Conservation (phyloP, 352 stramenopile species). For the Phytophthora pistaciae region DNA sequence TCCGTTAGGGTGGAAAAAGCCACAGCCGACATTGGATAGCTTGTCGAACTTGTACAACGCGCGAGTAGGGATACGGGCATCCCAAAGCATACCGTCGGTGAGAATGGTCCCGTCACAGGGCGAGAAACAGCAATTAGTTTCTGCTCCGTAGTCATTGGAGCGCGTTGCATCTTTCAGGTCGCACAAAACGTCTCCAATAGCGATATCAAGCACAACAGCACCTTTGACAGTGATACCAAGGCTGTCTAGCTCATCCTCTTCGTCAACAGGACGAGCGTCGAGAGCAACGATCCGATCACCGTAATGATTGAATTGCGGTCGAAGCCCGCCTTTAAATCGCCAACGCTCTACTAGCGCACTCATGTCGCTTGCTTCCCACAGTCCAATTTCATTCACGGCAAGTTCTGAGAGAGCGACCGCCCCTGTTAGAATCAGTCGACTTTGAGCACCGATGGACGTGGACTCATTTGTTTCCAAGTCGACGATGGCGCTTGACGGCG, state of each 20-base stretch:
- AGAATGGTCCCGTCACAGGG: constrained; percentile 78
- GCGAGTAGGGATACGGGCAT: constrained; percentile 71
- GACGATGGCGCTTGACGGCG: constrained; percentile 71
- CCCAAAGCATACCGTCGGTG: constrained; percentile 86
- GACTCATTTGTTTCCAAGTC: constrained; percentile 77
- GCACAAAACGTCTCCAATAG: constrained; percentile 66
- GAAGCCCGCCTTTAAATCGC: constrained; percentile 65
- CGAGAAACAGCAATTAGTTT: constrained; percentile 87
- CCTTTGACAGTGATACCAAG: constrained; percentile 45
- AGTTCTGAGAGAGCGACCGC: constrained; percentile 57
- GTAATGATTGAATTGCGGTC: constrained; percentile 81
- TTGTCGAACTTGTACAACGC: constrained; percentile 93
- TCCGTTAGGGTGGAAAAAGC: constrained; percentile 87
- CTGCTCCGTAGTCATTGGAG: constrained; percentile 77
- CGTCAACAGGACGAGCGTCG: constrained; percentile 51
- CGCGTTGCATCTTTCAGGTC: constrained; percentile 70
- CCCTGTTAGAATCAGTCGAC: constrained; percentile 65
- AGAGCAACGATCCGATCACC: constrained; percentile 79
- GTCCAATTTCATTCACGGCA: constrained; percentile 64
- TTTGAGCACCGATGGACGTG: constrained; percentile 63
- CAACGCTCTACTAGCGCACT: constrained; percentile 60
- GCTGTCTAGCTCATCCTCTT: constrained; percentile 43
- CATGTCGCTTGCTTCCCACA: constrained; percentile 83
- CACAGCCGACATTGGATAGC: constrained; percentile 83
- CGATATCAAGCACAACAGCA: constrained; percentile 75